Conservation (phyloP, 2,329 filamentous ascomycete genomes). For the Epichloe amarillans region DNA sequence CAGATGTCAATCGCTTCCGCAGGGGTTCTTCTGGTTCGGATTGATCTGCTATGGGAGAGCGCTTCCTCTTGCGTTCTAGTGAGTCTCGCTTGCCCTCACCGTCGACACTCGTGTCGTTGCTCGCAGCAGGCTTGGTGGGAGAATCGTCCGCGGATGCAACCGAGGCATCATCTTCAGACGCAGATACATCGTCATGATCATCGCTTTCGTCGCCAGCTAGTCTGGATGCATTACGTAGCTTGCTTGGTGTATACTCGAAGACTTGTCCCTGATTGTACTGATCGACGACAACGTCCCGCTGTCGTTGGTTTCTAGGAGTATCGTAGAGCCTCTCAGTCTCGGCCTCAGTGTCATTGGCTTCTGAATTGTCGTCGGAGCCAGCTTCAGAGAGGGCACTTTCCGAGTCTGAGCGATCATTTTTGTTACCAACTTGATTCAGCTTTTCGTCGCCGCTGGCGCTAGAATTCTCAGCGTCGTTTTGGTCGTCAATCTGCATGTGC, state of each 20-base stretch:
- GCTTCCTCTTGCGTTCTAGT: constrained; percentile 35
- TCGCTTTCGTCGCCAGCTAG: constrained; percentile 19
- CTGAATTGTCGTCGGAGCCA: constrained; percentile 25
- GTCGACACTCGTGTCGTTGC: constrained; percentile 15
- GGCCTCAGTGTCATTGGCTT: constrained; percentile 61
- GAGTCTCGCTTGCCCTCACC: constrained; percentile 21
- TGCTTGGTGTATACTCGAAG: constrained; percentile 62
- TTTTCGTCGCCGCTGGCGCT: constrained; percentile 15
- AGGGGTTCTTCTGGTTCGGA: constrained; percentile 34
- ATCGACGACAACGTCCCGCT: constrained; percentile 47
- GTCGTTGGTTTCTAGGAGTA: constrained; percentile 59
- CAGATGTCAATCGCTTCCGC: constrained; percentile 41
- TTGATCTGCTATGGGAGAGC: constrained; percentile 30
- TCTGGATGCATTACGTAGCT: constrained; percentile 43
- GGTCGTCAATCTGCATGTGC: constrained; percentile 35
- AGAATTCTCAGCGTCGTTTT: constrained; percentile 16
- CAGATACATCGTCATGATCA: constrained; percentile 26
- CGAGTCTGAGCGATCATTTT: constrained; percentile 27
- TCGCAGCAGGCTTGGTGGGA: constrained; percentile 19
- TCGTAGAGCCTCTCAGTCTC: constrained; percentile 88
- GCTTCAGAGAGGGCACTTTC: constrained; percentile 45
- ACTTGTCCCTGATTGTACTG: constrained; percentile 38
- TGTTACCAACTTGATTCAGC: constrained; percentile 8
- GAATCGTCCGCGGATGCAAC: constrained; percentile 23
- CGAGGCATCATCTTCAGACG: constrained; percentile 26